These are phyloP conservation scores for Sugiyamaella marilandica DNA, from an alignment of 805 yeast species.

Conservation along the genomic window DNA sequence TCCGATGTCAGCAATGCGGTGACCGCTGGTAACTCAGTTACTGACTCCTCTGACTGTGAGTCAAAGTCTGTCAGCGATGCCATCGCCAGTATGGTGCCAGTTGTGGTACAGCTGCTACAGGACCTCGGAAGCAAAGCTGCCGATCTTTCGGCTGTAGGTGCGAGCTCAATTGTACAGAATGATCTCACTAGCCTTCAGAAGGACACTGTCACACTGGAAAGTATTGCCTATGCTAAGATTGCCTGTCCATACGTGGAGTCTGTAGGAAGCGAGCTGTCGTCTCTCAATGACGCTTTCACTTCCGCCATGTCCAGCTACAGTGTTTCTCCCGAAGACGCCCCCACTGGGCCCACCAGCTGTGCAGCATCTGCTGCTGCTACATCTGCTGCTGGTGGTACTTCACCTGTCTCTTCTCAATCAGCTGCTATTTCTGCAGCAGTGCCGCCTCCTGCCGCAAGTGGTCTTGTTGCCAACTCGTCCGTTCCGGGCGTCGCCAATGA, in stretches of 20 bases:
- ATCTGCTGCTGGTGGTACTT: constrained; percentile 7
- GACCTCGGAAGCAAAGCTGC: constrained; percentile 23
- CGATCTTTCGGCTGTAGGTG: constrained; percentile 25
- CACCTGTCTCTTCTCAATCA: constrained; percentile 12
- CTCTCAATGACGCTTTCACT: constrained; percentile 9
- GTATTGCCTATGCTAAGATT: constrained; percentile 15
- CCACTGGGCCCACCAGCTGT: neutral
- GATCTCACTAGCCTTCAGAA: constrained; percentile 23
- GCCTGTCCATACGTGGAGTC: constrained; percentile 16
- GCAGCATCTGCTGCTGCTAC: constrained; percentile 6
- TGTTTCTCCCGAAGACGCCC: neutral
- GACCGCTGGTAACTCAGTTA: constrained; percentile 10
- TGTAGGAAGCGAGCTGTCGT: constrained; percentile 15
- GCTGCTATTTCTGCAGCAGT: constrained; percentile 7
- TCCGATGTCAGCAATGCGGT: constrained; percentile 16
- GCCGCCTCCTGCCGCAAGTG: constrained; percentile 3
- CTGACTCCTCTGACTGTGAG: constrained; percentile 14
- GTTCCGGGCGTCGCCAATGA: constrained; percentile 3
- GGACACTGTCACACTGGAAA: constrained; percentile 22
- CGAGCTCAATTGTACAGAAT: constrained; percentile 20
- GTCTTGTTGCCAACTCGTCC: neutral
- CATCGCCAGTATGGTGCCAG: constrained; percentile 12
- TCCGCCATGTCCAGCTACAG: constrained; percentile 13
- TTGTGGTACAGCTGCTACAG: constrained; percentile 20
- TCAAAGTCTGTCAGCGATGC: constrained; percentile 11